Conservation (phyloP, 2,329 filamentous ascomycete species). For the Talaromyces sp. region DNA sequence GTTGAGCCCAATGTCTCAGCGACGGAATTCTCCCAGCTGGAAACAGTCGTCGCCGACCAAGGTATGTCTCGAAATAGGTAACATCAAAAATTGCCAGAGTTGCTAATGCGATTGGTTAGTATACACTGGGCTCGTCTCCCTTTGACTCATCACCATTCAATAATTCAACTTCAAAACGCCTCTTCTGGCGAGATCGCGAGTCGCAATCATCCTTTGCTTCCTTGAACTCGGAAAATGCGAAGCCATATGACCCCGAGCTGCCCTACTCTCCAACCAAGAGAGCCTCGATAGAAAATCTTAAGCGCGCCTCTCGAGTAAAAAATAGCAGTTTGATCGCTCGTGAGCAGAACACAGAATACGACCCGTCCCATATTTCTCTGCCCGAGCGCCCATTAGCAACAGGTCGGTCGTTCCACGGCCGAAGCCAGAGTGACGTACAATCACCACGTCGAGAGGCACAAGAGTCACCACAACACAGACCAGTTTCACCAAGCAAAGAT, state of each 20-base stretch:
- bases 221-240: constrained; percentile 65
- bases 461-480: constrained; percentile 29
- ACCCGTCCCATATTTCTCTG: constrained; percentile 72
- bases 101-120: constrained; percentile 54
- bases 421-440: constrained; percentile 68
- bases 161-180: constrained; percentile 67
- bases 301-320: constrained; percentile 91
- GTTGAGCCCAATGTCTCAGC: constrained; percentile 78
- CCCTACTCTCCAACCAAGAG: constrained; percentile 73
- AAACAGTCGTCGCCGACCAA: constrained; percentile 66
- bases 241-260: constrained; percentile 57
- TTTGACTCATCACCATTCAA: constrained; percentile 79
- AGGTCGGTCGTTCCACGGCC: constrained; percentile 55
- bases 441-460: constrained; percentile 42
- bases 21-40: constrained; percentile 91
- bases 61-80: constrained; percentile 50
- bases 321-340: constrained; percentile 97
- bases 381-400: constrained; percentile 78
- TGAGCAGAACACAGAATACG: constrained; percentile 89
- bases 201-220: constrained; percentile 65
- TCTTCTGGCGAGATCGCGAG: constrained; percentile 84
- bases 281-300: constrained; percentile 91
- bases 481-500: constrained; percentile 63
- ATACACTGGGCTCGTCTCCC: constrained; percentile 71
- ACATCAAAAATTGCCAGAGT: constrained; percentile 14